phyloP scores from a whole-genome alignment of 306 rosid species.

The Phaseolus lunatus region DNA sequence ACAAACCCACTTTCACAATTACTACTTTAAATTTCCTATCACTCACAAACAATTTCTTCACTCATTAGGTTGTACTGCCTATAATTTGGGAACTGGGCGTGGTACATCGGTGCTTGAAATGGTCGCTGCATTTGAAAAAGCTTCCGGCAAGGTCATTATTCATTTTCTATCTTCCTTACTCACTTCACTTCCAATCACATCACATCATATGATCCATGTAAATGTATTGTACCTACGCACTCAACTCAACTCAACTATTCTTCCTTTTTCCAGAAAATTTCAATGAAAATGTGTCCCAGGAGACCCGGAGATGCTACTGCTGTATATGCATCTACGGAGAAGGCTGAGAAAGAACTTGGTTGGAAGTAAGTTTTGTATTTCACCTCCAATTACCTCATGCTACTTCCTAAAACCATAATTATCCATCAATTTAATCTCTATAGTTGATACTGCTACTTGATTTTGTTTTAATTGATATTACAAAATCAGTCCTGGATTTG shows the following conservation, averaged over 20 bases:
- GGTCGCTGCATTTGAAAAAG: constrained; percentile 81
- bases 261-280: constrained; percentile 63
- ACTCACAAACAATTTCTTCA: not conserved
- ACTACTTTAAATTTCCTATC: not conserved
- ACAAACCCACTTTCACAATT: too few relatives aligned
- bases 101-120: constrained; percentile 87
- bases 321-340: constrained; percentile 79
- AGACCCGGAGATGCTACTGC: constrained; percentile 89
- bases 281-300: constrained; percentile 66
- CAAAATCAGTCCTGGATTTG: too few relatives aligned
- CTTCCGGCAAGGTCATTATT: constrained; percentile 68
- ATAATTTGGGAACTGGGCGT: constrained; percentile 81
- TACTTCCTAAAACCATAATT: too few relatives aligned
- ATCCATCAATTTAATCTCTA: too few relatives aligned
- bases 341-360: constrained; percentile 78
- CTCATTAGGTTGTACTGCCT: constrained; percentile 69
- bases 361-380: constrained; percentile 66
- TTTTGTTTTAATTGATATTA: too few relatives aligned
- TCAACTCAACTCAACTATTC: not conserved
- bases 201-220: not conserved
- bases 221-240: not conserved
- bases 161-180: not conserved
- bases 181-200: not conserved
- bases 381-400: too few relatives aligned
- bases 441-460: too few relatives aligned